Conservation (phyloP, 192 early-diverging fungal species). For the Piromyces finnis region DNA sequence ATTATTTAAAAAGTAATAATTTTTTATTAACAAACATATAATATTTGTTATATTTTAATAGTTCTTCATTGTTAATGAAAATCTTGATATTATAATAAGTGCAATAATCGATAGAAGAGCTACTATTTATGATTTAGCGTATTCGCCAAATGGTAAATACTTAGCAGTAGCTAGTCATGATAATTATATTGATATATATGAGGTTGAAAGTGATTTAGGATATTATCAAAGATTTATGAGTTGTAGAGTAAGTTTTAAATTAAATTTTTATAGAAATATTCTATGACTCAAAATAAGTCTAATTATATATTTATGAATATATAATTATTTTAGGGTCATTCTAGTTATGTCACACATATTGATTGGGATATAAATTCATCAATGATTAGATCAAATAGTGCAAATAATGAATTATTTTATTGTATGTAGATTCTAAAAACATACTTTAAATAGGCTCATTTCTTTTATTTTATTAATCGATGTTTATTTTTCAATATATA, state of each 20-base stretch:
- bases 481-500: too few species aligned
- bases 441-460: too few species aligned
- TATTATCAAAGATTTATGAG: slow-evolving; percentile 2
- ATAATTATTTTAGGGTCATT: neutral
- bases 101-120: slow-evolving; percentile 7
- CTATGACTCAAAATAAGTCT: too few species aligned
- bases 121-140: slow-evolving; percentile 9
- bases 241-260: neutral
- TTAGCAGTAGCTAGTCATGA: slow-evolving; percentile 11
- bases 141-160: slow-evolving; percentile 8
- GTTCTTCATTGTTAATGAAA: slow-evolving; percentile 8
- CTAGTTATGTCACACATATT: neutral
- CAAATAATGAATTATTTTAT: neutral
- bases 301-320: too few species aligned
- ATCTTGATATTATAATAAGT: slow-evolving; percentile 1
- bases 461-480: too few species aligned
- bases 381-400: neutral
- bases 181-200: slow-evolving; percentile 7
- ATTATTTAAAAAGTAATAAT: too few species aligned
- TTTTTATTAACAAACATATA: too few species aligned
- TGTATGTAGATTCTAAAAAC: neutral
- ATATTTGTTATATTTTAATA: neutral
- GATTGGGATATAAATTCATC: neutral
- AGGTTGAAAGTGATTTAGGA: slow-evolving; percentile 1
- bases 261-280: too few species aligned